A percentile compares a stretch with the other conserved stretches of the same genome.
Evolutionary conservation across 129 eudicot genomes (phyloP).

Genomic region (Flaveria sonorensis): DNA sequence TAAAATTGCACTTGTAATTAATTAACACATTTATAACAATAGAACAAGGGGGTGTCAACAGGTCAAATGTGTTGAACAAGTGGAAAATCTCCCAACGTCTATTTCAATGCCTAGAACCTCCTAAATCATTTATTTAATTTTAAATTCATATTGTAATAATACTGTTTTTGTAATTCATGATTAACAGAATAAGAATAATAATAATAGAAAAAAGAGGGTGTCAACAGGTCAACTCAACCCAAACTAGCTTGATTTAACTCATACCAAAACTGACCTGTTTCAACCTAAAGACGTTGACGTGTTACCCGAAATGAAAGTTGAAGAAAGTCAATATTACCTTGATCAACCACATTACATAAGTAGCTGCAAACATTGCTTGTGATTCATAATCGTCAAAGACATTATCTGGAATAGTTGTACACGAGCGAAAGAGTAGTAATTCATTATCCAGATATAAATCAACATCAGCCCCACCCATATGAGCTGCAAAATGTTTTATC

Average conservation of each 20-base stretch:
- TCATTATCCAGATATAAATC: constrained; percentile 52
- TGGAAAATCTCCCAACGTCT: neutral
- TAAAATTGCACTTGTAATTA: neutral
- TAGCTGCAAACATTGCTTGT: constrained; percentile 71
- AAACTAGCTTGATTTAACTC: neutral
- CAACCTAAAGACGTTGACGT: neutral
- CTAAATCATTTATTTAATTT: constrained; percentile 5
- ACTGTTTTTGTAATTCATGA: neutral
- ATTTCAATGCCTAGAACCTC: neutral
- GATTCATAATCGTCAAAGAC: constrained; percentile 74
- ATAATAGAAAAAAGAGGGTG: neutral
- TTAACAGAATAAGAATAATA: neutral
- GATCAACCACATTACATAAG: constrained; percentile 72
- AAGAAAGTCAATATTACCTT: constrained; percentile 46
- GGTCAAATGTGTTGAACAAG: neutral
- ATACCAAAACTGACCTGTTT: neutral
- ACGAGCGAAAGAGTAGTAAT: constrained; percentile 50
- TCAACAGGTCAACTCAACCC: neutral
- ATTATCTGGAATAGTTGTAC: constrained; percentile 52
- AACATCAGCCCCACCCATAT: constrained; percentile 22
- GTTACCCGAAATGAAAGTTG: neutral
- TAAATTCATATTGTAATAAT: neutral
- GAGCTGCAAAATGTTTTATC: constrained; percentile 54
- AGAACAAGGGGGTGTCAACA: neutral
- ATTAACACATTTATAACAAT: neutral